These are phyloP conservation scores for Yamadazyma aaseri DNA, from an alignment of 1,139 yeast genomes.

Conservation along the genomic window DNA sequence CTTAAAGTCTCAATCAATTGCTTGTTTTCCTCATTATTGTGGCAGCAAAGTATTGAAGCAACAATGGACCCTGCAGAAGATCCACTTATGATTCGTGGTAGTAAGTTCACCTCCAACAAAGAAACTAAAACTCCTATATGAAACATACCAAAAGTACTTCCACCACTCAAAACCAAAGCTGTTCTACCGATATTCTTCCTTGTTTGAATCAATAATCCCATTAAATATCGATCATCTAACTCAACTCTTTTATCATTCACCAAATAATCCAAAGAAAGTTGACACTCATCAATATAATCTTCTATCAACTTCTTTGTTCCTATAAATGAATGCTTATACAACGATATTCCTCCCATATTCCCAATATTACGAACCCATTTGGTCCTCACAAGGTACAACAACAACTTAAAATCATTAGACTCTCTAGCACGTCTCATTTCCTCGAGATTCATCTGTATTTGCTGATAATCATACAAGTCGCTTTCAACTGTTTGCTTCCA, in stretches of 20 bases:
- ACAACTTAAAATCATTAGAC: slow-evolving; percentile 53
- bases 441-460: slow-evolving; percentile 52
- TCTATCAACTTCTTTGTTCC: slow-evolving; percentile 87
- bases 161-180: slow-evolving; percentile 90
- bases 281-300: slow-evolving; percentile 79
- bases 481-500: slow-evolving; percentile 73
- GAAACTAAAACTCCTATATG: slow-evolving; percentile 91
- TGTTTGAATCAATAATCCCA: slow-evolving; percentile 83
- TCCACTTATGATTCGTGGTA: slow-evolving; percentile 92
- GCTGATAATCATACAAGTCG: slow-evolving; percentile 66
- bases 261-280: slow-evolving; percentile 54
- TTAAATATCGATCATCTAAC: slow-evolving; percentile 63
- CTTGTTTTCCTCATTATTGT: slow-evolving; percentile 71
- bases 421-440: slow-evolving; percentile 62
- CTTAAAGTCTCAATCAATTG: slow-evolving; percentile 54
- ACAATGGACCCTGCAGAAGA: slow-evolving; percentile 96
- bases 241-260: slow-evolving; percentile 41
- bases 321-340: slow-evolving; percentile 74
- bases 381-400: slow-evolving; percentile 76
- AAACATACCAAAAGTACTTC: slow-evolving; percentile 89
- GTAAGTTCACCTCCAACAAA: slow-evolving; percentile 64
- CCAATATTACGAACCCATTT: slow-evolving; percentile 85
- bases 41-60: slow-evolving; percentile 84
- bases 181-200: slow-evolving; percentile 91
- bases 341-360: slow-evolving; percentile 77